Percentiles rank a stretch among this genome's conserved stretches.
Conservation (phyloP, 1,139 yeast species). For the Pichia sp. region DNA sequence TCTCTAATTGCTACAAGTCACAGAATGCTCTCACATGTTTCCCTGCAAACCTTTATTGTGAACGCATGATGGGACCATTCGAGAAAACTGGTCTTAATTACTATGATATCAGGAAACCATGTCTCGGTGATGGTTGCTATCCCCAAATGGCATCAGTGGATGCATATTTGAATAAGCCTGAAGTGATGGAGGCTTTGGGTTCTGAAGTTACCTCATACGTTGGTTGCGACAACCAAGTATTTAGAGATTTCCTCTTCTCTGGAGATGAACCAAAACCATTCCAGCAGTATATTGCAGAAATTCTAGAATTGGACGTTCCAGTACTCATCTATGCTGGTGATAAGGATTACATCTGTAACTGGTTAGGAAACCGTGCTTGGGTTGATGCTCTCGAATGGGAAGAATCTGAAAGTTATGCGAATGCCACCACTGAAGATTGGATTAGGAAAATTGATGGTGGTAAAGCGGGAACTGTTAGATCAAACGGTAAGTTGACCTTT, state of each 20-base stretch:
- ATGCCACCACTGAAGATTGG: slow-evolving; percentile 25
- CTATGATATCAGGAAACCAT: slow-evolving; percentile 59
- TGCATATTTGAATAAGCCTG: slow-evolving; percentile 50
- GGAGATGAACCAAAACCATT: slow-evolving; percentile 65
- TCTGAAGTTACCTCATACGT: slow-evolving; percentile 48
- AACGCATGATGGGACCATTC: slow-evolving; percentile 44
- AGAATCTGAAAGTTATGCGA: slow-evolving; percentile 25
- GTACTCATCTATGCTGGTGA: slow-evolving; percentile 86
- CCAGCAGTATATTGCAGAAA: slow-evolving; percentile 51
- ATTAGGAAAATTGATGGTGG: slow-evolving; percentile 30
- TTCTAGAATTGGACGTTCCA: slow-evolving; percentile 57
- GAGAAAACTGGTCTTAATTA: slow-evolving; percentile 55
- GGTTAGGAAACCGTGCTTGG: slow-evolving; percentile 87
- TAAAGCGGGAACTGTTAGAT: slow-evolving; percentile 54
- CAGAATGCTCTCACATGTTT: slow-evolving; percentile 44
- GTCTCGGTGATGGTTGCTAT: slow-evolving; percentile 50
- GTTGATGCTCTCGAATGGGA: slow-evolving; percentile 61
- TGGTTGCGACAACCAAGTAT: slow-evolving; percentile 53
- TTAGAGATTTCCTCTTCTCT: slow-evolving; percentile 43
- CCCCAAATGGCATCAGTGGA: slow-evolving; percentile 48
- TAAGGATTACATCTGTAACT: slow-evolving; percentile 83
- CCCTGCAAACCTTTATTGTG: slow-evolving; percentile 44
- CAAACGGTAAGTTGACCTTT: slow-evolving; percentile 48
- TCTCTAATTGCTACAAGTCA: slow-evolving; percentile 45
- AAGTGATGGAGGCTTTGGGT: slow-evolving; percentile 57